phyloP scores from a whole-genome alignment of 495 filamentous ascomycete genomes.

The Trichoderma asperelloides region DNA sequence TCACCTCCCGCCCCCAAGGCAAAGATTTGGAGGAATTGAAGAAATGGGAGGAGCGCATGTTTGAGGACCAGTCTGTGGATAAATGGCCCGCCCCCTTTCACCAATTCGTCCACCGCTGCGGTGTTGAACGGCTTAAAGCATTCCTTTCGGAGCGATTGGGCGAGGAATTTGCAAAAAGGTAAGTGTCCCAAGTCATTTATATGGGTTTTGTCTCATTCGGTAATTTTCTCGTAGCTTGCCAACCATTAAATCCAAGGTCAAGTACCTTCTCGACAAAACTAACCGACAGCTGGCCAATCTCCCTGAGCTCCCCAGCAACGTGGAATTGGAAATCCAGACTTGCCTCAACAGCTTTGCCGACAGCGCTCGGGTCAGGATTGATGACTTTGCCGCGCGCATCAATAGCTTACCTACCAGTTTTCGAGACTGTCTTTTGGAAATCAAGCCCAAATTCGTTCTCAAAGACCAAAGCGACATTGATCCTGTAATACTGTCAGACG shows the following conservation, averaged over 20 bases:
- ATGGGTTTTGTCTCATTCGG: neutral
- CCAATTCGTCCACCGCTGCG: slow-evolving; percentile 44
- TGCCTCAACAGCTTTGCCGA: slow-evolving; percentile 35
- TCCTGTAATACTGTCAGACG: slow-evolving; percentile 23
- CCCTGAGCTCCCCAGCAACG: slow-evolving; percentile 47
- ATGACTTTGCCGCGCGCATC: slow-evolving; percentile 25
- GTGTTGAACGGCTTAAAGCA: slow-evolving; percentile 45
- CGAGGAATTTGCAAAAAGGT: slow-evolving; percentile 47
- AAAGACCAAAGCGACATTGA: slow-evolving; percentile 19
- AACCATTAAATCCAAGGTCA: slow-evolving; percentile 47
- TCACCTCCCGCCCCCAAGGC: slow-evolving; percentile 41
- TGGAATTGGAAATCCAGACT: slow-evolving; percentile 38
- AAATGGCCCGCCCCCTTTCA: slow-evolving; percentile 42
- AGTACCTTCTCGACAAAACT: slow-evolving; percentile 37
- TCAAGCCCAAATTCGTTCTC: slow-evolving; percentile 37
- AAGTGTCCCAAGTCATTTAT: slow-evolving; percentile 11
- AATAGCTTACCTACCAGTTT: slow-evolving; percentile 27
- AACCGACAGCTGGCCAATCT: slow-evolving; percentile 37
- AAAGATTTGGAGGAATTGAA: slow-evolving; percentile 44
- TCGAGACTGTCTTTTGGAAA: slow-evolving; percentile 22
- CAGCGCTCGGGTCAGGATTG: slow-evolving; percentile 22
- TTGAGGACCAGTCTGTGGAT: slow-evolving; percentile 24
- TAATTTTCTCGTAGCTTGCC: slow-evolving; percentile 38
- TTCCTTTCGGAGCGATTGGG: slow-evolving; percentile 47
- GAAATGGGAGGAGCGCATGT: slow-evolving; percentile 51